Evolutionary conservation across 192 early-diverging fungal genomes (phyloP).

Genomic region (Linnemannia exigua): DNA sequence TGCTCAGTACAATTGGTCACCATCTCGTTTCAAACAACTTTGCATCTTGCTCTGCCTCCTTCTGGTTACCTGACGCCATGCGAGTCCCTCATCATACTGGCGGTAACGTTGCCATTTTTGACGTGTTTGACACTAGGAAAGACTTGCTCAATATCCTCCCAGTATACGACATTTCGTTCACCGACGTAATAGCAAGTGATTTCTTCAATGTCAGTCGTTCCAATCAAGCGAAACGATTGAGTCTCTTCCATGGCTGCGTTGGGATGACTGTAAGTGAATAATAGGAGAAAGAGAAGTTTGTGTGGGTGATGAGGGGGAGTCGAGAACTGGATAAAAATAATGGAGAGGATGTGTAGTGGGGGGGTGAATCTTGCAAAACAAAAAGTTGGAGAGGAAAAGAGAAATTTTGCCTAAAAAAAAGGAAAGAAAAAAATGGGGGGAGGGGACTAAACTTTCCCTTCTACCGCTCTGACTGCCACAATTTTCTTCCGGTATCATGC

Average conservation of each 20-base stretch:
- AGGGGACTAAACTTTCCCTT: too few relatives aligned
- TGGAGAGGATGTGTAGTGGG: too few relatives aligned
- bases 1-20: background rate
- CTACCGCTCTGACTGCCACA: too few relatives aligned
- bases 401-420: too few relatives aligned
- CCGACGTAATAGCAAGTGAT: background rate
- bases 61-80: background rate
- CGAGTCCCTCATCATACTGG: conserved; percentile 1
- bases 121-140: conserved; percentile 8
- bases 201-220: conserved; percentile 5
- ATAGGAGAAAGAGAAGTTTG: background rate
- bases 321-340: too few relatives aligned
- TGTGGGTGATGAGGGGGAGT: too few relatives aligned
- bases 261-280: conserved; percentile 9
- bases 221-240: conserved; percentile 14
- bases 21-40: background rate
- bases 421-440: too few relatives aligned
- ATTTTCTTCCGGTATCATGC: too few relatives aligned
- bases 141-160: conserved; percentile 14
- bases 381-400: too few relatives aligned
- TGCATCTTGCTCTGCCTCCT: background rate
- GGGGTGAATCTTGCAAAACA: too few relatives aligned
- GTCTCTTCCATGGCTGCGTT: conserved; percentile 7
- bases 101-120: conserved; percentile 8
- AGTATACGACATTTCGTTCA: conserved; percentile 10